phyloP scores from a whole-genome alignment of 2,329 filamentous ascomycete species.

The Trichoderma oligosporum region DNA sequence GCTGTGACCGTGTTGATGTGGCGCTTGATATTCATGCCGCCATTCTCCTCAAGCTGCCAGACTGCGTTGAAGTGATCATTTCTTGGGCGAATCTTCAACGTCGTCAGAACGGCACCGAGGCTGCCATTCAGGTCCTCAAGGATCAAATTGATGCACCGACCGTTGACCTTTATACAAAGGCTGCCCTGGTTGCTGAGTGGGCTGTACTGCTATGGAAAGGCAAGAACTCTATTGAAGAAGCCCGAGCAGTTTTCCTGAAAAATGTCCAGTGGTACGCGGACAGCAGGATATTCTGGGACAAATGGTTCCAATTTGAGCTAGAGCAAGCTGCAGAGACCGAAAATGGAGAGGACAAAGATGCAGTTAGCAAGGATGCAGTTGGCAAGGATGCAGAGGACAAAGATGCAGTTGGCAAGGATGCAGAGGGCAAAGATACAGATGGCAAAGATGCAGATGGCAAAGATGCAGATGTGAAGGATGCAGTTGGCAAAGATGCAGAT shows the following conservation, averaged over 20 bases:
- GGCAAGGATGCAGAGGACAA: no score
- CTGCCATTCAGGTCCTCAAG: slow-evolving; percentile 80
- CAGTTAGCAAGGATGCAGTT: no score
- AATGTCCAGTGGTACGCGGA: slow-evolving; percentile 82
- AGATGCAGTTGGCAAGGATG: no score
- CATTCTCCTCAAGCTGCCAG: slow-evolving; percentile 71
- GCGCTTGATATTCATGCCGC: slow-evolving; percentile 81
- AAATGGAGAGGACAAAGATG: neutral
- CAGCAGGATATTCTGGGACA: slow-evolving; percentile 84
- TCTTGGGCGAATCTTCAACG: slow-evolving; percentile 84
- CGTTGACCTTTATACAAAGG: slow-evolving; percentile 76
- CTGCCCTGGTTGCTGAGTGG: slow-evolving; percentile 83
- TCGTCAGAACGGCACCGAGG: slow-evolving; percentile 76
- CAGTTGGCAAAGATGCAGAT: no score
- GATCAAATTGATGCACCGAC: slow-evolving; percentile 70
- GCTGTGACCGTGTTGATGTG: slow-evolving; percentile 68
- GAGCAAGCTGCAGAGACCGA: slow-evolving; percentile 52
- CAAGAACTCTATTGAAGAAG: slow-evolving; percentile 75
- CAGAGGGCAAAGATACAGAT: no score
- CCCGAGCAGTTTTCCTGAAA: slow-evolving; percentile 75
- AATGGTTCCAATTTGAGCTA: slow-evolving; percentile 84
- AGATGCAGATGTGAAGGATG: no score
- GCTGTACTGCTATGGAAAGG: slow-evolving; percentile 82
- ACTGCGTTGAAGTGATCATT: slow-evolving; percentile 81
- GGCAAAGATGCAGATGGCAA: no score